A percentile compares a stretch with the other conserved stretches of the same genome.
phyloP scores from a whole-genome alignment of 176 grass and related monocot genomes.

The Eragrostis curvula region DNA sequence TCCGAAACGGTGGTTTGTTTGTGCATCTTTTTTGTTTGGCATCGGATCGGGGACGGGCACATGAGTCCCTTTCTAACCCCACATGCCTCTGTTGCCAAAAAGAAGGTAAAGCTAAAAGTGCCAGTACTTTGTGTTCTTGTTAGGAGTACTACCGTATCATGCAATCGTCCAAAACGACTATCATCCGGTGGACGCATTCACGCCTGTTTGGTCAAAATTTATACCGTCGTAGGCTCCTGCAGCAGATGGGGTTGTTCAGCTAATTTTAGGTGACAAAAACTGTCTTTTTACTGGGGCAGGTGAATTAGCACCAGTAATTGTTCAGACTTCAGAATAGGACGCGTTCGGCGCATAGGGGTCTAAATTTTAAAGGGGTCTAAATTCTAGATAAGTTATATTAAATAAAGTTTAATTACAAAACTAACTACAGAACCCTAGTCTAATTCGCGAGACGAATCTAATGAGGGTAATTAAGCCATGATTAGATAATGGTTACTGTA shows the following conservation, averaged over 20 bases:
- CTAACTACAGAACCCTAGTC: too few species aligned
- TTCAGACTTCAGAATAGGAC: too few species aligned
- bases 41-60: constrained; percentile 20
- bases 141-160: neutral
- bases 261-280: neutral
- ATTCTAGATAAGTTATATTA: too few species aligned
- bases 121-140: neutral
- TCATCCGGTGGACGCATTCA: neutral
- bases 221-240: neutral
- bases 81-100: constrained; percentile 5
- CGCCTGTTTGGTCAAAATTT: neutral
- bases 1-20: neutral
- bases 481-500: too few species aligned
- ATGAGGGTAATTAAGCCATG: too few species aligned
- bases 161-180: neutral
- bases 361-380: too few species aligned
- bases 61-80: constrained; percentile 4
- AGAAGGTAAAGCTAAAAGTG: neutral
- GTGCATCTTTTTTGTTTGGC: neutral
- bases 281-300: neutral
- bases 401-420: too few species aligned
- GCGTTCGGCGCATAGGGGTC: too few species aligned
- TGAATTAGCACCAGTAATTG: neutral
- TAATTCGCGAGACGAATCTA: too few species aligned
- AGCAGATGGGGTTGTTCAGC: constrained; percentile 3